A percentile compares a stretch with the other conserved stretches of the same genome.
phyloP scores from a whole-genome alignment of 768 basidiomycete genomes.

The Termitomyces bulborhizus region DNA sequence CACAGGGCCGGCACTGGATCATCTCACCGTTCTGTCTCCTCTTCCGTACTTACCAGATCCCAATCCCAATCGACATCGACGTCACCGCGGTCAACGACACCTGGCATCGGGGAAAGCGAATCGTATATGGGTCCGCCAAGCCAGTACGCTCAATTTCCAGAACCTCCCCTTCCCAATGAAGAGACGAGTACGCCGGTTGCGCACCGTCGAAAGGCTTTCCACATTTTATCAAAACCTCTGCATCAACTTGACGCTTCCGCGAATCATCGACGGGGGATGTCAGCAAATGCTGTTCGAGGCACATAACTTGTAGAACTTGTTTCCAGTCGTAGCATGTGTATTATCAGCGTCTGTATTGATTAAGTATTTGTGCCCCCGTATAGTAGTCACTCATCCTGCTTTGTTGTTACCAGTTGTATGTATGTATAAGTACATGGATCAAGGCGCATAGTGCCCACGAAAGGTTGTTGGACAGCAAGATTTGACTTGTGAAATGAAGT shows the following conservation, averaged over 20 bases:
- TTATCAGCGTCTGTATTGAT: slow-evolving; percentile 17
- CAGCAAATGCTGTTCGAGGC: slow-evolving; percentile 44
- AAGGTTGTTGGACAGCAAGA: slow-evolving; percentile 4
- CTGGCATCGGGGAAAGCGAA: slow-evolving; percentile 40
- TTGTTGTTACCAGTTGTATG: slow-evolving; percentile 16
- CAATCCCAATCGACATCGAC: slow-evolving; percentile 57
- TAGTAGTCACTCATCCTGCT: slow-evolving; percentile 8
- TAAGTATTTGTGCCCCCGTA: slow-evolving; percentile 7
- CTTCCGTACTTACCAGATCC: slow-evolving; percentile 41
- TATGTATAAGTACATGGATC: slow-evolving; percentile 9
- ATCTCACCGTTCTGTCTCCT: slow-evolving; percentile 34
- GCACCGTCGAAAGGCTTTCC: slow-evolving; percentile 62
- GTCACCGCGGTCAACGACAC: slow-evolving; percentile 32
- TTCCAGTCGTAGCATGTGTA: slow-evolving; percentile 16
- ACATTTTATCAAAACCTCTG: slow-evolving; percentile 56
- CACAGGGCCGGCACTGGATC: slow-evolving; percentile 68
- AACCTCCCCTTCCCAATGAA: slow-evolving; percentile 47
- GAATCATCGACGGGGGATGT: slow-evolving; percentile 48
- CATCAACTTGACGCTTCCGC: slow-evolving; percentile 30
- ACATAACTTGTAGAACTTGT: slow-evolving; percentile 26
- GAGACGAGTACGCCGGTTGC: slow-evolving; percentile 47
- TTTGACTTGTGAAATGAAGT: not conserved
- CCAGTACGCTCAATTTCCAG: slow-evolving; percentile 68
- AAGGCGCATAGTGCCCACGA: not conserved
- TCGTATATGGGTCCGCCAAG: slow-evolving; percentile 59